Base-by-base conservation (phyloP, 1,284 basidiomycete species). In the Clitocybe nebularis region DNA sequence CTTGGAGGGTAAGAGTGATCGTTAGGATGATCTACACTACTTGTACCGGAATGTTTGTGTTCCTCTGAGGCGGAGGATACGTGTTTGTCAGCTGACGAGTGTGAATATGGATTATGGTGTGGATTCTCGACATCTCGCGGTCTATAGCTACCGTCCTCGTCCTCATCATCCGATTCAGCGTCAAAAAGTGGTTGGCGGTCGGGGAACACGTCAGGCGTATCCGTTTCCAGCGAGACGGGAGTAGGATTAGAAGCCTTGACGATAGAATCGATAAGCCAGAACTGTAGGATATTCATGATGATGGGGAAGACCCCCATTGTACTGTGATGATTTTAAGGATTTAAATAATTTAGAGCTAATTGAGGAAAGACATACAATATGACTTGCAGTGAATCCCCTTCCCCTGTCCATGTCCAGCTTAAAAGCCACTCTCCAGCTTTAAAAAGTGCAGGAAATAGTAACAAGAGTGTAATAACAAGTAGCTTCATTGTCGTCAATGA, bases 251-350 rank as follows among this genome's bases (percentile, higher is more conserved):
- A 78, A 1, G 81, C 83, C 60, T 89, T 91, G 58, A 92, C 85
- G 48, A 92, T 89, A 0, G 89, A 89, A 64, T 91, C 88, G 44
- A 89, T 89, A 37, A 89, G 66, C 88, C 88, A 90, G 69, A 90
- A 90, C 60, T 95, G 92, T 13, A 93, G 52, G 36, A 93, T 69
- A 61, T 93, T 97, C 93, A 96, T 96, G 45, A 86, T 72, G 47
- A 94, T 84, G 1, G 94, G 94, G 67, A 96, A 94, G 36, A 97
- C 61, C 43, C 92, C 90, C 89, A 97, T 95, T 24, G 84, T 84
- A 55, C 86, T 89, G 51, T 24, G 51, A 48, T 39, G 21, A 14
- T 3, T 8, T 51, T 33, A 20, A 47, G 24, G 44, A 45, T 26
- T 21, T 34, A 32, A 22, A 41, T 24, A 13, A 10, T 36, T 19